These are phyloP conservation scores for Trichoderma semiorbis DNA, from an alignment of 2,329 filamentous ascomycete species.

Conservation along the genomic window DNA sequence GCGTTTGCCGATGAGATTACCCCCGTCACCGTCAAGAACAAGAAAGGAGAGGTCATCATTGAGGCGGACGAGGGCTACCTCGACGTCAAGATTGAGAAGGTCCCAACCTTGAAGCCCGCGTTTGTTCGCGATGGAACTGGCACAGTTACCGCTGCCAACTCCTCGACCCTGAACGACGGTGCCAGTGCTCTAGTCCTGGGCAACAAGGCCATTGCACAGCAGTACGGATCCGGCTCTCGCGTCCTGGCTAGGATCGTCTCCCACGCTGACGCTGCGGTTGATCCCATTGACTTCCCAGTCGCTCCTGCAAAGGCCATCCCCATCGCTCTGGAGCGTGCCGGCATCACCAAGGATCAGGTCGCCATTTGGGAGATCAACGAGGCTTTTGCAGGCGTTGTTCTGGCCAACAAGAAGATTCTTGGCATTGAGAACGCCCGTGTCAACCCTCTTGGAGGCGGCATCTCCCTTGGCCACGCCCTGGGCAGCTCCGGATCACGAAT, in stretches of 20 bases:
- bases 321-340: constrained; percentile 80
- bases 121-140: constrained; percentile 83
- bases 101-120: constrained; percentile 82
- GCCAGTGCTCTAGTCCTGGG: constrained; percentile 85
- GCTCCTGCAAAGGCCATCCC: constrained; percentile 91
- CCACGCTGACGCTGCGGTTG: constrained; percentile 84
- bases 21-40: constrained; percentile 78
- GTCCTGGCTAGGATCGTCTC: constrained; percentile 85
- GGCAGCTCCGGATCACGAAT: constrained; percentile 93
- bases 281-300: constrained; percentile 90
- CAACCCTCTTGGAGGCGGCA: constrained; percentile 86
- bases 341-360: constrained; percentile 87
- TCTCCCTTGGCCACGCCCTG: constrained; percentile 85
- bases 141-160: constrained; percentile 91
- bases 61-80: constrained; percentile 85
- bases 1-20: constrained; percentile 87
- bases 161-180: constrained; percentile 91
- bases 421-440: constrained; percentile 75
- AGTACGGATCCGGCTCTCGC: constrained; percentile 73
- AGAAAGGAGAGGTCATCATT: constrained; percentile 78
- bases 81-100: constrained; percentile 81
- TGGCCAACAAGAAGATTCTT: constrained; percentile 90
- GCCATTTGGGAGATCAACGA: constrained; percentile 98
- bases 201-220: constrained; percentile 72
- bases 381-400: constrained; percentile 92